Evolutionary conservation across 2,329 filamentous ascomycete genomes (phyloP).

Genomic region (Orbilia ellipsospora): DNA sequence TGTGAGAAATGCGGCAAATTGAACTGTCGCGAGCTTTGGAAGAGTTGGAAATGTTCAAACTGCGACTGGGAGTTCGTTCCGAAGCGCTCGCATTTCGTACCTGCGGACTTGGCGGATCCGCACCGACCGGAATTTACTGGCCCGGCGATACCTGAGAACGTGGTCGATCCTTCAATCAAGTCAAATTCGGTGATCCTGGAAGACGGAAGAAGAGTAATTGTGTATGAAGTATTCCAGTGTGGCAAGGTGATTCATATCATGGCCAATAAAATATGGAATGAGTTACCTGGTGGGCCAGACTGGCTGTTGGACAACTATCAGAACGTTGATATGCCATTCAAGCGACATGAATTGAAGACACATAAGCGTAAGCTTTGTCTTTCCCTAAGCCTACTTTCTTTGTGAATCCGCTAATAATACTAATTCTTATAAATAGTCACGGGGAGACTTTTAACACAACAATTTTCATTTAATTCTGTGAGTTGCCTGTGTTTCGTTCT

Average conservation of each 20-base stretch:
- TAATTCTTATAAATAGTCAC: slow-evolving; percentile 55
- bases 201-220: slow-evolving; percentile 61
- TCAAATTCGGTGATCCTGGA: slow-evolving; percentile 59
- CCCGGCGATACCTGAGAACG: slow-evolving; percentile 57
- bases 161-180: slow-evolving; percentile 60
- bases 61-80: slow-evolving; percentile 66
- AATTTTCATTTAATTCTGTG: slow-evolving; percentile 69
- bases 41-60: slow-evolving; percentile 71
- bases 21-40: slow-evolving; percentile 71
- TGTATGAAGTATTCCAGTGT: slow-evolving; percentile 61
- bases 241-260: slow-evolving; percentile 70
- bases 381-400: not conserved
- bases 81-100: slow-evolving; percentile 60
- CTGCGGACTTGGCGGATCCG: slow-evolving; percentile 62
- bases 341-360: slow-evolving; percentile 63
- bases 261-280: slow-evolving; percentile 68
- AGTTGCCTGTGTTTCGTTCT: slow-evolving; percentile 54
- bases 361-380: slow-evolving; percentile 52
- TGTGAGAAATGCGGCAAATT: slow-evolving; percentile 74
- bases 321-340: slow-evolving; percentile 58
- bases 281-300: slow-evolving; percentile 69
- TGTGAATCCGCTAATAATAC: not conserved
- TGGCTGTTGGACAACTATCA: slow-evolving; percentile 68
- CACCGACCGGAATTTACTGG: slow-evolving; percentile 60
- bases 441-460: slow-evolving; percentile 66